These are phyloP conservation scores for Spathaspora hagerdaliae DNA, from an alignment of 805 yeast species.

Conservation along the genomic window DNA sequence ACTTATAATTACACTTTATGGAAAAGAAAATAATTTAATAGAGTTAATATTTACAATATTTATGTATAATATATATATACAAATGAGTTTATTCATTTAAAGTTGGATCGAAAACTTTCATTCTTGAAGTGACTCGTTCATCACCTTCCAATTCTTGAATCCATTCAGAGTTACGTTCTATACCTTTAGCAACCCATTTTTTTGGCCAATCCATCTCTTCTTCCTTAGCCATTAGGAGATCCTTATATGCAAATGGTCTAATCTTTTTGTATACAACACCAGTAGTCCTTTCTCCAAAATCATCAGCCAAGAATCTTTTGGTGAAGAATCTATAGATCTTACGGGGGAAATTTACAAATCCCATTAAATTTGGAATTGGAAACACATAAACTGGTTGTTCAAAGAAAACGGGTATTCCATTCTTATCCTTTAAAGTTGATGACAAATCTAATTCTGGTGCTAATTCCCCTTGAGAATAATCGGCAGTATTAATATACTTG, in stretches of 20 bases:
- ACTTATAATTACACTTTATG: constrained; percentile 61
- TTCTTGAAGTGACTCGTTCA: constrained; percentile 52
- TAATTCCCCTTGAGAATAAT: constrained; percentile 49
- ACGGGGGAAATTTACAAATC: constrained; percentile 72
- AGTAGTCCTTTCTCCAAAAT: constrained; percentile 52
- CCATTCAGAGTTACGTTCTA: constrained; percentile 82
- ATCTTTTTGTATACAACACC: constrained; percentile 48
- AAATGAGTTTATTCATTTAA: background rate
- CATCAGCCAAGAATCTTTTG: constrained; percentile 66
- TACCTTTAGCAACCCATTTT: constrained; percentile 77
- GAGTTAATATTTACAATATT: background rate
- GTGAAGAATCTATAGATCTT: constrained; percentile 78
- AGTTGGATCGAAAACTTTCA: constrained; percentile 42
- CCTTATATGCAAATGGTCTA: constrained; percentile 50
- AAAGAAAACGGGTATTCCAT: constrained; percentile 54
- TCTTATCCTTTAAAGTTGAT: constrained; percentile 24
- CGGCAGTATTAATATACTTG: constrained; percentile 60
- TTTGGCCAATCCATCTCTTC: constrained; percentile 89
- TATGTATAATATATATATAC: background rate
- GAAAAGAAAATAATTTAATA: constrained; percentile 22
- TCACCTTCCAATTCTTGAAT: constrained; percentile 69
- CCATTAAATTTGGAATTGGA: constrained; percentile 73
- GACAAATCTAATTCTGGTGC: constrained; percentile 58
- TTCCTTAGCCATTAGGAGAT: constrained; percentile 39
- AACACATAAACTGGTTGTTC: constrained; percentile 77